Evolutionary conservation across 345 rosid species (phyloP).

Genomic region (Theobroma cacao): DNA sequence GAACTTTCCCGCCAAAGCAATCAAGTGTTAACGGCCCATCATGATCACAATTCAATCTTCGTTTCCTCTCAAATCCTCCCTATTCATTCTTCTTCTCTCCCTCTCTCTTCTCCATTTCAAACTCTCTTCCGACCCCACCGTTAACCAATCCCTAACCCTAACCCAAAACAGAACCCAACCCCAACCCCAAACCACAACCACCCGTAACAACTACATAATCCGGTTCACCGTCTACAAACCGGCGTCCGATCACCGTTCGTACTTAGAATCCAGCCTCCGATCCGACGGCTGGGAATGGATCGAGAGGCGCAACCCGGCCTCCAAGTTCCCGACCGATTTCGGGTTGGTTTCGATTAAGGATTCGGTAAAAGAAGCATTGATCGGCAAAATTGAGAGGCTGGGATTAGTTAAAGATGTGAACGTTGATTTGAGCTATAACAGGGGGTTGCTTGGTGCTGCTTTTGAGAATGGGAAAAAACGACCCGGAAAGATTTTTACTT

Average conservation of each 20-base stretch:
- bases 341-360: conserved; percentile 67
- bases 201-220: conserved; percentile 54
- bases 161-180: conserved; percentile 20
- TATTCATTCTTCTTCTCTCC: conserved; percentile 31
- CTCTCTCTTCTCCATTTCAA: conserved; percentile 38
- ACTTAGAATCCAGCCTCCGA: conserved; percentile 52
- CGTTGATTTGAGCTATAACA: conserved; percentile 61
- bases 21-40: conserved; percentile 1
- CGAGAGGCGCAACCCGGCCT: conserved; percentile 73
- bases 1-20: conserved; percentile 31
- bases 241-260: conserved; percentile 51
- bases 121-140: conserved; percentile 22
- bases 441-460: conserved; percentile 61
- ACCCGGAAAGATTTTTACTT: conserved; percentile 84
- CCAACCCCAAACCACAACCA: conserved; percentile 13
- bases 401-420: conserved; percentile 74
- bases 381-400: conserved; percentile 60
- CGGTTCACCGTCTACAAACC: conserved; percentile 66
- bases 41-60: conserved; percentile 16
- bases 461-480: conserved; percentile 65
- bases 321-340: conserved; percentile 78
- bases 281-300: conserved; percentile 86
- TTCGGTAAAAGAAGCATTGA: conserved; percentile 36
- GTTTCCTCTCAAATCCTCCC: conserved; percentile 22
- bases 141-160: conserved; percentile 22